phyloP scores from a whole-genome alignment of 2,329 filamentous ascomycete species.

The Didymella keratinophila region DNA sequence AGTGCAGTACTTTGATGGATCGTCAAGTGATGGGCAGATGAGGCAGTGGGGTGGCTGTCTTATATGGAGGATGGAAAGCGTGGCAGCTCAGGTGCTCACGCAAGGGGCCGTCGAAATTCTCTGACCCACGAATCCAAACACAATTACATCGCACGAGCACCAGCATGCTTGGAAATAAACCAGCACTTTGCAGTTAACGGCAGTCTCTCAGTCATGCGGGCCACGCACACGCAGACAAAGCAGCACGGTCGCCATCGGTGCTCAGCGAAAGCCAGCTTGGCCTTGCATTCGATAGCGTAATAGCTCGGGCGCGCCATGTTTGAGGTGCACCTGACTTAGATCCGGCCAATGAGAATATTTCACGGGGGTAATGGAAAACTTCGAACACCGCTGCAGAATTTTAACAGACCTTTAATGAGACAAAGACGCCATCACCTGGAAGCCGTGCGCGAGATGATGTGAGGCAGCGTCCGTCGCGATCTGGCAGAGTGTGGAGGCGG shows the following conservation, averaged over 20 bases:
- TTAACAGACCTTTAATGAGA: conserved; percentile 18
- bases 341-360: conserved; percentile 28
- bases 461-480: conserved; percentile 24
- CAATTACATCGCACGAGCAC: conserved; percentile 35
- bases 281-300: conserved; percentile 44
- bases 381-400: conserved; percentile 35
- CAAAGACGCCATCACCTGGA: conserved; percentile 32
- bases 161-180: conserved; percentile 29
- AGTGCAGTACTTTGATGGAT: conserved; percentile 21
- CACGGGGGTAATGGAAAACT: conserved; percentile 39
- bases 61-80: conserved; percentile 16
- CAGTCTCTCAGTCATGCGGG: conserved; percentile 48
- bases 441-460: conserved; percentile 26
- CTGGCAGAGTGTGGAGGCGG: conserved; percentile 31
- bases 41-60: conserved; percentile 8
- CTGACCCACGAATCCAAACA: conserved; percentile 39
- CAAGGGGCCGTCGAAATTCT: conserved; percentile 35
- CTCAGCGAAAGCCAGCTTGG: conserved; percentile 28
- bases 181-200: conserved; percentile 55
- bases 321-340: conserved; percentile 35
- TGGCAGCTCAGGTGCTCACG: conserved; percentile 20
- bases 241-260: conserved; percentile 22
- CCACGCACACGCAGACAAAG: conserved; percentile 35
- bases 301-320: conserved; percentile 32
- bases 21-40: conserved; percentile 14